Base-by-base conservation (phyloP, 2,329 filamentous ascomycete species). In the Nothophoma quercina region DNA sequence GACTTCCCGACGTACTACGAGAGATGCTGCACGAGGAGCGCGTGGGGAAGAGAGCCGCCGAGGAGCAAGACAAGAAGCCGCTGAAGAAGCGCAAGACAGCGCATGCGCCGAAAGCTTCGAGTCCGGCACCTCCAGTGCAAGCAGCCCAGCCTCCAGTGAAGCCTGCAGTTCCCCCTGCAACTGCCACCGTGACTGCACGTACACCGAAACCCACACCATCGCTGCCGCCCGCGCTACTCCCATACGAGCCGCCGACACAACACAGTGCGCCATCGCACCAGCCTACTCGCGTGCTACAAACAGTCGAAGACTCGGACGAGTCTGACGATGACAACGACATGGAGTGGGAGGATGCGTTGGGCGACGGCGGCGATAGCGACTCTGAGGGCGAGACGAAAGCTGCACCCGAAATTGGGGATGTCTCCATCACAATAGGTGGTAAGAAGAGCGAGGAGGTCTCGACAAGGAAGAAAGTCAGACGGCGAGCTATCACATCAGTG, bases 311-410 rank as follows among this genome's bases (percentile, higher is more conserved):
- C 49, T 72, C 82, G 25, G 81, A 81, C 12, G 83, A 84, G 54
- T 83, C 83, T n/a, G 84, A 83, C 9, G 80, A 81, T 22, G 81
- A 81, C 23, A 81, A 79, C 44, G 84, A 87, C 44, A 74, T 83
- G 53, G 85, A 86, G 38, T 89, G 86, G 80, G 85, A 89, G 70
- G 85, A 86, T 36, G 72, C 67, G 16, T 56, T 75, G 35, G 62
- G 59, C 32, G 56, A 65, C 55, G 62, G 52, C 52, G 68, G 73
- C 5, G 58, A 67, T 13, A 56, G 45, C 5, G 60, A 64, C 47
- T 55, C 68, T 30, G 39, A 74, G 2, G 51, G 62, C 7, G 53
- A 59, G 1, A 52, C 44, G 8, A 54, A 65, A 44, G 44, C 56
- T 33, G 68, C 69, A 15, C 71, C 77, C 19, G 68, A 69, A 22